Conservation (phyloP, 768 basidiomycete species). For the Leccinellum luteum region DNA sequence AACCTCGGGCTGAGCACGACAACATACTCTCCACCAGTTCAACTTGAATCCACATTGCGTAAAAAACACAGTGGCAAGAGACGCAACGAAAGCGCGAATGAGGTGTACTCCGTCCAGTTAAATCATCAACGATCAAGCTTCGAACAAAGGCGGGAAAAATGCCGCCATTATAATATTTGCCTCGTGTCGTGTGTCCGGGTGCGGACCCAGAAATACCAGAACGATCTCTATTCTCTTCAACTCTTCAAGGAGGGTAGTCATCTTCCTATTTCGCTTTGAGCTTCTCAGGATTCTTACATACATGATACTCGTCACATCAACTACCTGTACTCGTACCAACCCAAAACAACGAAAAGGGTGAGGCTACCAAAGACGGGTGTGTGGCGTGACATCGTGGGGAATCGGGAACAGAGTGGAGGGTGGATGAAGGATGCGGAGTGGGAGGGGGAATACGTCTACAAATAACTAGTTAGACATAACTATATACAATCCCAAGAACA, state of each 20-base stretch:
- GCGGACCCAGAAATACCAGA: neutral
- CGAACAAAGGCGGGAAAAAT: neutral
- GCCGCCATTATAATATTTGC: neutral
- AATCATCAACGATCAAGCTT: neutral
- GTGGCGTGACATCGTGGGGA: neutral
- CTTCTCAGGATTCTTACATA: neutral
- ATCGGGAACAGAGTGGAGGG: neutral
- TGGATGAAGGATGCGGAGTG: neutral
- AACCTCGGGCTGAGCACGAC: neutral
- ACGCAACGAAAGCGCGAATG: neutral
- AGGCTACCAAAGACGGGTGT: neutral
- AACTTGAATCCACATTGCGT: no score
- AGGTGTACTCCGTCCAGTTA: neutral
- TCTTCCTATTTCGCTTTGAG: neutral
- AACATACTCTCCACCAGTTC: no score
- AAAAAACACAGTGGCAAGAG: neutral
- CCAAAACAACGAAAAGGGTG: neutral
- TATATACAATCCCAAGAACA: constrained; percentile 25
- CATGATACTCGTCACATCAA: neutral
- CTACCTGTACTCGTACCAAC: neutral
- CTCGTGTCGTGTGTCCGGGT: neutral
- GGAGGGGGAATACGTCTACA: constrained; percentile 9
- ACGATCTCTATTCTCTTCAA: neutral
- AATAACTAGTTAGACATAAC: constrained; percentile 29
- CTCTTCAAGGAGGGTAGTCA: neutral